These are phyloP conservation scores for Ascochyta viciae-villosae DNA, from an alignment of 2,329 filamentous ascomycete genomes.

Conservation along the genomic window DNA sequence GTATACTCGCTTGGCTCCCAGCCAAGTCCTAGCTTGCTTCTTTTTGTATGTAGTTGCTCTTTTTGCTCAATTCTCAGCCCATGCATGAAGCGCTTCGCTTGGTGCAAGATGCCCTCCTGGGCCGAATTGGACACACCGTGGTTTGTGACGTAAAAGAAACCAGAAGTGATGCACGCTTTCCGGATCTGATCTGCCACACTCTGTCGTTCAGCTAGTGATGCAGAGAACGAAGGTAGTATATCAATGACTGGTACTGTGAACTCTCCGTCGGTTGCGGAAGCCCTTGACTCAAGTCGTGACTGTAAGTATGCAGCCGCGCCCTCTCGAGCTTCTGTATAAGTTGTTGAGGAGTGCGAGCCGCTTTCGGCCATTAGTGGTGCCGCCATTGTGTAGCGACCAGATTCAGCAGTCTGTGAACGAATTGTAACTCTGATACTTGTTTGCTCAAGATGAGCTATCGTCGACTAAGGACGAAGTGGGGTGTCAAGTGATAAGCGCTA, in stretches of 20 bases:
- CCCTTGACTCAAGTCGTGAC: conserved; percentile 35
- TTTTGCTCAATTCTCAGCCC: conserved; percentile 44
- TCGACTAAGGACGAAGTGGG: not conserved
- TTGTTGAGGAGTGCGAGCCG: conserved; percentile 15
- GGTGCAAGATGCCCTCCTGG: conserved; percentile 42
- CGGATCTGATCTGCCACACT: conserved; percentile 50
- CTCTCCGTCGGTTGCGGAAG: conserved; percentile 19
- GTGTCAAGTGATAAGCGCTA: conserved; percentile 5
- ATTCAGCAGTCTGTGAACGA: not conserved
- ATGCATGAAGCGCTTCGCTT: conserved; percentile 50
- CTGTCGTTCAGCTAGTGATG: conserved; percentile 39
- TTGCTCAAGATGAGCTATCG: not conserved
- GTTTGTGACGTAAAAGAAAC: conserved; percentile 53
- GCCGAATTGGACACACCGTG: conserved; percentile 43
- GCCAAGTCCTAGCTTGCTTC: conserved; percentile 50
- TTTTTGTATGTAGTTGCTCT: conserved; percentile 49
- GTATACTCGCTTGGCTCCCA: conserved; percentile 53
- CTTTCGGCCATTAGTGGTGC: not conserved
- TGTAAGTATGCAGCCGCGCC: conserved; percentile 48
- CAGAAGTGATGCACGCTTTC: conserved; percentile 48
- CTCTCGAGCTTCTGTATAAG: conserved; percentile 42
- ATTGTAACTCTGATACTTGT: not conserved
- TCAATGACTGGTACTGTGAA: conserved; percentile 51
- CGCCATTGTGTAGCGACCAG: conserved; percentile 3
- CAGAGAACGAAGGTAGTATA: conserved; percentile 47